A percentile compares a stretch with the other conserved stretches of the same genome.
Evolutionary conservation across 2,329 filamentous ascomycete genomes (phyloP).

Genomic region (Massarina eburnea): DNA sequence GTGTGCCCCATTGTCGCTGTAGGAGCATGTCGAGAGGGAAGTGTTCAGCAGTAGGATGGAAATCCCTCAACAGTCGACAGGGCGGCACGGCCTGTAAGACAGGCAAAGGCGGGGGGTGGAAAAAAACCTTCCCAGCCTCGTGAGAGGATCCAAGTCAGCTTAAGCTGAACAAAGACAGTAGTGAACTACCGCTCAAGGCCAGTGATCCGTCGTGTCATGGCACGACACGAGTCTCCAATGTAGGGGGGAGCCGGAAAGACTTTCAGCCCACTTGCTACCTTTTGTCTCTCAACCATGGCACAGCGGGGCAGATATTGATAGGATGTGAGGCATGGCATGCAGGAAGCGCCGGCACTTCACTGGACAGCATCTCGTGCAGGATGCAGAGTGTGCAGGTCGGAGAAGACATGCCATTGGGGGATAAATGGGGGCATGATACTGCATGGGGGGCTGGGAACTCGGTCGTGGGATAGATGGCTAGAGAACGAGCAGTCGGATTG

Average conservation of each 20-base stretch:
- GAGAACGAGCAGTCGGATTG: constrained; percentile 9
- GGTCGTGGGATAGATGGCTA: constrained; percentile 11
- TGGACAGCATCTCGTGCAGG: constrained; percentile 16
- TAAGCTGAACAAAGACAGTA: constrained; percentile 14
- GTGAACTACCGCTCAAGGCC: constrained; percentile 17
- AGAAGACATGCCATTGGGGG: constrained; percentile 22
- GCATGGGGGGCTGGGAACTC: constrained; percentile 6
- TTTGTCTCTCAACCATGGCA: constrained; percentile 24
- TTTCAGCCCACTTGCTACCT: constrained; percentile 16
- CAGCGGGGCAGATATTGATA: constrained; percentile 26
- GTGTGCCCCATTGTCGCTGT: constrained; percentile 21
- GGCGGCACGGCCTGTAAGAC: constrained; percentile 14
- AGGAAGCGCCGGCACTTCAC: constrained; percentile 11
- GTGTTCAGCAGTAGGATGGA: constrained; percentile 5
- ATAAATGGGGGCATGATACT: constrained; percentile 11
- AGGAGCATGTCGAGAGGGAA: constrained; percentile 15
- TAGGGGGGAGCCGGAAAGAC: constrained; percentile 12
- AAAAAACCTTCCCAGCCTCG: constrained; percentile 19
- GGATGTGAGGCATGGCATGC: constrained; percentile 14
- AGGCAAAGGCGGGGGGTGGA: constrained; percentile 14
- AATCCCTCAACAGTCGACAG: constrained; percentile 17
- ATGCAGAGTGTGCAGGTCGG: constrained; percentile 14
- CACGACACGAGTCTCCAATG: constrained; percentile 10
- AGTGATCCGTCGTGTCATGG: constrained; percentile 13
- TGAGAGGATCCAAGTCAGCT: constrained; percentile 12